Evolutionary conservation across 2,329 filamentous ascomycete species (phyloP).

Genomic region (Nothomitra cinnamomea): DNA sequence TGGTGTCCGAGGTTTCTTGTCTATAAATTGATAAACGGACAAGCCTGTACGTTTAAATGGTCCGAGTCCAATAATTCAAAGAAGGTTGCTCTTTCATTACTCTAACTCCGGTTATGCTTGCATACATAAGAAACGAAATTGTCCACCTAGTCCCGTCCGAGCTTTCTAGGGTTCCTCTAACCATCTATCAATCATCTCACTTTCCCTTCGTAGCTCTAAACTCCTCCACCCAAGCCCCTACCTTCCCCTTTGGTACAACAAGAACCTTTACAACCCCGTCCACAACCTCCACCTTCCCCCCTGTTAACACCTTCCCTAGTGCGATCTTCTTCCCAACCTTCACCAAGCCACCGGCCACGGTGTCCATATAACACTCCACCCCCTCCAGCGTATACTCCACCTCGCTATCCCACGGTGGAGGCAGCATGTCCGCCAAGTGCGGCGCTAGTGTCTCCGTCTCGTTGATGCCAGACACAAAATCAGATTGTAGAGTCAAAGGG

Average conservation of each 20-base stretch:
- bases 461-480: constrained; percentile 77
- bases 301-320: constrained; percentile 55
- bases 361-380: constrained; percentile 87
- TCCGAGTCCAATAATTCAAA: background rate
- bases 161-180: background rate
- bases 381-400: constrained; percentile 44
- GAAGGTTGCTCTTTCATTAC: no score
- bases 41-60: background rate
- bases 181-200: background rate
- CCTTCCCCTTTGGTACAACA: constrained; percentile 56
- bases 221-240: constrained; percentile 61
- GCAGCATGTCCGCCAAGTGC: constrained; percentile 74
- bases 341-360: constrained; percentile 56
- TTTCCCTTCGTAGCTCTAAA: constrained; percentile 49
- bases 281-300: constrained; percentile 69
- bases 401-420: constrained; percentile 66
- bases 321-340: constrained; percentile 79
- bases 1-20: background rate
- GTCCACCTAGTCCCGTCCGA: background rate
- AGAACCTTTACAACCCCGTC: constrained; percentile 74
- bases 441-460: constrained; percentile 61
- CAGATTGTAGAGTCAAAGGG: constrained; percentile 62
- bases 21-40: background rate
- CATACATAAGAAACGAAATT: no score
- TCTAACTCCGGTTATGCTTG: no score